phyloP scores from a whole-genome alignment of 352 stramenopile genomes.

The Phytophthora crassamura region DNA sequence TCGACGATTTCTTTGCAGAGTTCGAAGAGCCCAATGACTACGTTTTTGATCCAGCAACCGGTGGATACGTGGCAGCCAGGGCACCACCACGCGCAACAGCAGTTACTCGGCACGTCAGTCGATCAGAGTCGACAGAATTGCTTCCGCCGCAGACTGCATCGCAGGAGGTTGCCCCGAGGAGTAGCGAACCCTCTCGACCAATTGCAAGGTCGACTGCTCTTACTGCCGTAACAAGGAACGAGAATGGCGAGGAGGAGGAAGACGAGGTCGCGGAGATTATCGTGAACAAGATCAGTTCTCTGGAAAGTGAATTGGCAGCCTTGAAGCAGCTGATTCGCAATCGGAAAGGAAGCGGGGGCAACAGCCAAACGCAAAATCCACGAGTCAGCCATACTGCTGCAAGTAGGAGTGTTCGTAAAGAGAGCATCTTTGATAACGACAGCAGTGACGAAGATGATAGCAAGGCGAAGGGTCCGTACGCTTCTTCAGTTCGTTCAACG shows the following conservation, averaged over 20 bases:
- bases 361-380: neutral
- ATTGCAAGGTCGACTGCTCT: neutral
- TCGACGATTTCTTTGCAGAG: constrained; percentile 81
- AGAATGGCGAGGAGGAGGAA: constrained; percentile 24
- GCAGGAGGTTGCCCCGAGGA: neutral
- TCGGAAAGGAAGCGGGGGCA: constrained; percentile 40
- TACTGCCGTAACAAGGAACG: neutral
- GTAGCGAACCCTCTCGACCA: neutral
- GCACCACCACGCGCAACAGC: constrained; percentile 9
- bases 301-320: constrained; percentile 69
- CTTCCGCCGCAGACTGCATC: neutral
- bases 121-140: constrained; percentile 16
- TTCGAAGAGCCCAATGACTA: constrained; percentile 85
- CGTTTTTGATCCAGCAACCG: constrained; percentile 65
- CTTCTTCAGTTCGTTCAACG: constrained; percentile 9
- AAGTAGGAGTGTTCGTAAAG: constrained; percentile 45
- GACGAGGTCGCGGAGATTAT: constrained; percentile 74
- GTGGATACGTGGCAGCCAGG: constrained; percentile 58
- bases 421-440: constrained; percentile 78
- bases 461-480: constrained; percentile 23
- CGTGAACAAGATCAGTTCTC: constrained; percentile 80
- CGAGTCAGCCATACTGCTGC: constrained; percentile 8
- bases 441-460: constrained; percentile 55
- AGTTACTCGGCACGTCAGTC: constrained; percentile 8
- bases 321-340: constrained; percentile 75